A percentile compares a stretch with the other conserved stretches of the same genome.
Conservation (phyloP, 2,329 filamentous ascomycete species). For the Macroventuria anomochaeta region DNA sequence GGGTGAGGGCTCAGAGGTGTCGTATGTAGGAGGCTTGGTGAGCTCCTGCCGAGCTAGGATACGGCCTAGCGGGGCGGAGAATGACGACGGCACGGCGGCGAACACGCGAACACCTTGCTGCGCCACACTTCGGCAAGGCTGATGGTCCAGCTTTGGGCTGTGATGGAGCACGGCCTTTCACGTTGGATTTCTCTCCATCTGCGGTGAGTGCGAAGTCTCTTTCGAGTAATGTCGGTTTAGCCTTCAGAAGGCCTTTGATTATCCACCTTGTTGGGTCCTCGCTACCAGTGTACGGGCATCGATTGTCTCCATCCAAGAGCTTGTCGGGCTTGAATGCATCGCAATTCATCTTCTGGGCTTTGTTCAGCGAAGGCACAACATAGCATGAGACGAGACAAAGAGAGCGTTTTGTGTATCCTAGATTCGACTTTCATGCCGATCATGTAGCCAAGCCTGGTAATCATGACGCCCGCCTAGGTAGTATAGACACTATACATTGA, state of each 20-base stretch:
- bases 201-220: no score
- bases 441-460: constrained; percentile 13
- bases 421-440: constrained; percentile 19
- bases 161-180: background rate
- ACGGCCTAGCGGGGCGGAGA: constrained; percentile 15
- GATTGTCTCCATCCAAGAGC: no score
- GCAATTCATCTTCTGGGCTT: no score
- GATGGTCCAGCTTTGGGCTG: background rate
- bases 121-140: constrained; percentile 21
- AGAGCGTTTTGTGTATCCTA: background rate
- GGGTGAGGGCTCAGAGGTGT: constrained; percentile 17
- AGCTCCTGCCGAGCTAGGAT: constrained; percentile 22
- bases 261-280: no score
- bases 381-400: no score
- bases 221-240: no score
- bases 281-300: no score
- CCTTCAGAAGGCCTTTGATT: no score
- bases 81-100: constrained; percentile 28
- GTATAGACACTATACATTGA: constrained; percentile 36
- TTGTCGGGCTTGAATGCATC: no score
- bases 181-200: no score
- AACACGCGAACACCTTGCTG: constrained; percentile 11
- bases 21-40: constrained; percentile 28
- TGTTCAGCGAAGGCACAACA: no score
- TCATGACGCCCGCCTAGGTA: constrained; percentile 19